Evolutionary conservation across 805 yeast genomes (phyloP).

Genomic region (Wickerhamiella azymoides): DNA sequence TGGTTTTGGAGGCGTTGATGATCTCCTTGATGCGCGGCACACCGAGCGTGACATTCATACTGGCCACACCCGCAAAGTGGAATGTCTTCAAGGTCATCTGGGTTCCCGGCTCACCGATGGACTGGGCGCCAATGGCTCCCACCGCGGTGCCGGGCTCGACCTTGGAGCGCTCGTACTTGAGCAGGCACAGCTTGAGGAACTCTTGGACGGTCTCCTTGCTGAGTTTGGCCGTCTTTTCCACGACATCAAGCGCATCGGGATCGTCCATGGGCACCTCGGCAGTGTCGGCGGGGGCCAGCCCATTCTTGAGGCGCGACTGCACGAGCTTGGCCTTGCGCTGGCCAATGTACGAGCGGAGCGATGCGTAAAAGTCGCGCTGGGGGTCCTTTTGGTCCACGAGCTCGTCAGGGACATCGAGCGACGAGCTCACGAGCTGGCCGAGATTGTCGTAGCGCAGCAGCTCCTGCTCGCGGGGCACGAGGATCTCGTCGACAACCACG

Average conservation of each 20-base stretch:
- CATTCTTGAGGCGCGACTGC: constrained; percentile 39
- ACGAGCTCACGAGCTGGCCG: constrained; percentile 32
- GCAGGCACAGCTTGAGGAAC: constrained; percentile 63
- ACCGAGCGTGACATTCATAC: constrained; percentile 97
- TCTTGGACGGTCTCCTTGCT: constrained; percentile 43
- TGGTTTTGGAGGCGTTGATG: constrained; percentile 88
- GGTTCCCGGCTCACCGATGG: constrained; percentile 98
- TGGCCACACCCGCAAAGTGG: constrained; percentile 99
- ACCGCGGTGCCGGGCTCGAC: constrained; percentile 99
- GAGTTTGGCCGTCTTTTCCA: constrained; percentile 37
- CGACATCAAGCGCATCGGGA: constrained; percentile 22
- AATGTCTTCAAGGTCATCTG: constrained; percentile 94
- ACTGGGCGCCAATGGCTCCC: constrained; percentile 98
- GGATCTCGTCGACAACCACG: constrained; percentile 38
- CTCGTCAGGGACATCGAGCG: constrained; percentile 31
- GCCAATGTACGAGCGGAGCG: constrained; percentile 50
- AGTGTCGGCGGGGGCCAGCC: constrained; percentile 33
- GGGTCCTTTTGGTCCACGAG: constrained; percentile 77
- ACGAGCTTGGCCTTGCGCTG: constrained; percentile 47
- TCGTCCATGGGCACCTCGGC: constrained; percentile 29
- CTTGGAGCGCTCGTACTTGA: constrained; percentile 73
- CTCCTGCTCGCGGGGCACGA: constrained; percentile 46
- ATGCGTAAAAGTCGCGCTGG: constrained; percentile 68
- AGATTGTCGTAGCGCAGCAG: constrained; percentile 59
- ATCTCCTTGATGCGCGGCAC: constrained; percentile 99